These are phyloP conservation scores for Xylaria sp. DNA, from an alignment of 2,329 filamentous ascomycete species.

Conservation along the genomic window DNA sequence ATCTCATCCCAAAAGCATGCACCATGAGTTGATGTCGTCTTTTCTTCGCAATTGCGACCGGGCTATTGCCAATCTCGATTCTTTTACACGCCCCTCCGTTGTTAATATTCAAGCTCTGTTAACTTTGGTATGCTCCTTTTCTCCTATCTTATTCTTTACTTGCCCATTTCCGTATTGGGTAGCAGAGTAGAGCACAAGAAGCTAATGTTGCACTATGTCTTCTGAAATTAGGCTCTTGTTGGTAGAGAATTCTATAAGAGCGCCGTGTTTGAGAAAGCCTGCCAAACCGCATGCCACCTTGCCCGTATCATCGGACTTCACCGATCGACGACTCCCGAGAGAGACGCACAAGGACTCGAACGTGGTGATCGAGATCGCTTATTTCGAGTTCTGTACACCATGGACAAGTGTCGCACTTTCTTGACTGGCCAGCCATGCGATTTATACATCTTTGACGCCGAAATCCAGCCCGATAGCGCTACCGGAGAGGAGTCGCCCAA, in stretches of 20 bases:
- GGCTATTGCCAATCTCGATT: constrained; percentile 27
- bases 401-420: constrained; percentile 25
- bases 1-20: constrained; percentile 26
- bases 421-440: constrained; percentile 22
- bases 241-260: constrained; percentile 25
- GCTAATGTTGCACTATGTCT: constrained; percentile 2
- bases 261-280: constrained; percentile 22
- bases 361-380: constrained; percentile 13
- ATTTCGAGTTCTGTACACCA: constrained; percentile 19
- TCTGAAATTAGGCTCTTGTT: constrained; percentile 14
- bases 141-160: background rate
- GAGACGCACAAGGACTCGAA: background rate
- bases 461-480: background rate
- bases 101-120: constrained; percentile 25
- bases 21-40: constrained; percentile 25
- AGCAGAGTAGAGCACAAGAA: background rate
- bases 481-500: background rate
- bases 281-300: constrained; percentile 22
- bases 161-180: background rate
- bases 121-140: constrained; percentile 22
- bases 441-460: constrained; percentile 24
- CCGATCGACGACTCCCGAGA: background rate
- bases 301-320: constrained; percentile 25
- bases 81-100: constrained; percentile 18
- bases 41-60: constrained; percentile 30